Base-by-base conservation (phyloP, 768 basidiomycete genomes). In the Boletus insuetus region DNA sequence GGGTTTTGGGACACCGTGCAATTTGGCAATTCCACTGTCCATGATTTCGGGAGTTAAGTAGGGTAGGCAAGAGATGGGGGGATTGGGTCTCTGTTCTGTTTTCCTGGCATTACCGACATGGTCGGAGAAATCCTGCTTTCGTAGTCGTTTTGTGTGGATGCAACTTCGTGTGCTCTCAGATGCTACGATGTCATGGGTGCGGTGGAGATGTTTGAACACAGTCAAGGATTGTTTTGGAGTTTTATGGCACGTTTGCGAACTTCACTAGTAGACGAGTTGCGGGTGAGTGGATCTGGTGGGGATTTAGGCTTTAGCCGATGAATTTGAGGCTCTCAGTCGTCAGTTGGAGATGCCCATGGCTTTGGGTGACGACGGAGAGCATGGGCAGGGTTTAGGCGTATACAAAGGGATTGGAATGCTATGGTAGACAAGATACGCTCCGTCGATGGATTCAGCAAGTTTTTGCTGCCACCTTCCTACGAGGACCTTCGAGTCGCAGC, bases 151-250 rank as follows among this genome's bases (percentile, higher is more conserved):
- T 66, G 61, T 39, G 54, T 54, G 14, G 66, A 70, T 47, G 69
- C 71, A 4, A 68, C 64, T 1, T 59, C 65, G 10, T 64, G 62
- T 20, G 71, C 70, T 8, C 63, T 69, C 34, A 50, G 58, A 31
- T 20, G 48, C 6, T 50, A 50, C 0, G 55, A 67, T 12, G 50
- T 60, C 14, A 53, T 67, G 7, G 61, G 52, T 19, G 70, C 66
- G n/a, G 61, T 76, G 31, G 72, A 75, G 56, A 65, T 74, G 65
- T 63, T 77, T 10, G 70, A 70, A 51, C 69, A 69, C 20, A 69
- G 70, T 39, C 56, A 64, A 19, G 55, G 57, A 16, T 11, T 70
- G 12, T 59, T 70, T 26, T 71, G 69, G 69, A 55, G 55, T 2
- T 58, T 60, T 8, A 41, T 67, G 49, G 51, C 51, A 10, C 65